These are phyloP conservation scores for Mycena vulgaris DNA, from an alignment of 768 basidiomycete genomes.

Conservation along the genomic window DNA sequence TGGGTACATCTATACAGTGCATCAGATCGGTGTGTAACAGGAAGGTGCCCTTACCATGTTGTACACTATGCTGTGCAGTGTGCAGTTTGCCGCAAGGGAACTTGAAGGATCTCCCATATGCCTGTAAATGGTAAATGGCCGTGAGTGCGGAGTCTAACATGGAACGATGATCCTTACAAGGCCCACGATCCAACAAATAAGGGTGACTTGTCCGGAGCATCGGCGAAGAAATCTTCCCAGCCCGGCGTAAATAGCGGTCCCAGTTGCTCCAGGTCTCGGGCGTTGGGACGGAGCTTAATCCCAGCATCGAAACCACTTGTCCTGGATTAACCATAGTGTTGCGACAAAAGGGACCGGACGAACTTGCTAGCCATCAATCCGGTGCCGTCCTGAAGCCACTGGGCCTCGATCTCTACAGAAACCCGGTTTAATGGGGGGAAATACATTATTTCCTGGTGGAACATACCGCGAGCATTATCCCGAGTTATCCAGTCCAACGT, in stretches of 20 bases:
- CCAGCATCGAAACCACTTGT: constrained; percentile 71
- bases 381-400: constrained; percentile 53
- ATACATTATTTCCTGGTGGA: neutral
- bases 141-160: too few relatives aligned
- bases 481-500: constrained; percentile 65
- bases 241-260: constrained; percentile 61
- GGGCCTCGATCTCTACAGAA: constrained; percentile 37
- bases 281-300: constrained; percentile 68
- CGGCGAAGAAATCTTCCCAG: constrained; percentile 67
- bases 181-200: neutral
- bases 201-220: constrained; percentile 67
- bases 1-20: constrained; percentile 53
- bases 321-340: too few relatives aligned
- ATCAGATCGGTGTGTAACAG: too few relatives aligned
- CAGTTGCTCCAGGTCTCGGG: constrained; percentile 63
- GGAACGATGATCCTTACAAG: too few relatives aligned
- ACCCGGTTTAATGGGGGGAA: neutral
- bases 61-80: neutral
- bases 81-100: too few relatives aligned
- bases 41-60: neutral
- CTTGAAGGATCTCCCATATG: too few relatives aligned
- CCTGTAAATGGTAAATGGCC: too few relatives aligned
- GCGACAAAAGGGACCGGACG: constrained; percentile 5
- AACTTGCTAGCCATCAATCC: constrained; percentile 71
- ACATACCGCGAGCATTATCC: constrained; percentile 51